Percentiles rank a stretch among this genome's conserved stretches.
Evolutionary conservation across 768 basidiomycete species (phyloP).

Genomic region (Leccinum disarticulatum): DNA sequence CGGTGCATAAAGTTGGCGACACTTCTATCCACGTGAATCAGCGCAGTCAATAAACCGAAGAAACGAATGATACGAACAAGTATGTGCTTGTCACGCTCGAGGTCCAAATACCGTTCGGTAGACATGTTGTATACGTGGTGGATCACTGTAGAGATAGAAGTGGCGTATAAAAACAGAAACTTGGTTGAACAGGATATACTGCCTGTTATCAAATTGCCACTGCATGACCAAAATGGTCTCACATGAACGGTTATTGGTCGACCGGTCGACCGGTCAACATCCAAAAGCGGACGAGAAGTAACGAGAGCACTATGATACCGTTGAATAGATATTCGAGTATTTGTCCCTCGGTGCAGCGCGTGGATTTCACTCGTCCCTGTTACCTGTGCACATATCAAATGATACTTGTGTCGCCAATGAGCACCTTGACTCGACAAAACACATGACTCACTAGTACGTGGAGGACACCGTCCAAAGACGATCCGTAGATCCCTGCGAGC

Average conservation of each 20-base stretch:
- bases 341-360: not conserved
- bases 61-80: not conserved
- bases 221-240: not conserved
- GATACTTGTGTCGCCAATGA: not conserved
- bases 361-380: not conserved
- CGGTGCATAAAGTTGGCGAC: not conserved
- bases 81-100: not conserved
- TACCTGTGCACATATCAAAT: not conserved
- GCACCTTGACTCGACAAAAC: not conserved
- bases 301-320: not conserved
- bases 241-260: not conserved
- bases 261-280: not conserved
- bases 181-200: not conserved
- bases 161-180: not conserved
- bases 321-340: not conserved
- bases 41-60: not conserved
- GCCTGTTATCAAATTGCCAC: too few relatives aligned
- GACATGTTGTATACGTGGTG: not conserved
- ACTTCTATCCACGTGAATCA: not conserved
- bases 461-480: not conserved
- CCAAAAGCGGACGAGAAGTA: not conserved
- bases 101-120: not conserved
- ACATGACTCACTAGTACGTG: not conserved
- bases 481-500: not conserved
- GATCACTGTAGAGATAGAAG: not conserved